phyloP scores from a whole-genome alignment of 2,329 filamentous ascomycete genomes.

The Coniochaeta sp. region DNA sequence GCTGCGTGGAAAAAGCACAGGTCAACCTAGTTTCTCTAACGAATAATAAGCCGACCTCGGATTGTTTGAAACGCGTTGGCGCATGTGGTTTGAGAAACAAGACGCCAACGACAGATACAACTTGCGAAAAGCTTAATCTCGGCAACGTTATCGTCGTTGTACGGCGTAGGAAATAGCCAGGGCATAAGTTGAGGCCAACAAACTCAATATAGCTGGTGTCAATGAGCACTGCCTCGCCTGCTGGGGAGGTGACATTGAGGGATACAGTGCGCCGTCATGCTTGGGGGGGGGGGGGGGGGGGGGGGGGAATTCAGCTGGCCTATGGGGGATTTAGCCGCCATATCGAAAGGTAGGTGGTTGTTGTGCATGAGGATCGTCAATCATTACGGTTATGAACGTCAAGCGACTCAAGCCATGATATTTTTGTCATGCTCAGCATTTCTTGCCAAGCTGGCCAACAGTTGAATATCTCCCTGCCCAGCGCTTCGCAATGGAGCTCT shows the following conservation, averaged over 20 bases:
- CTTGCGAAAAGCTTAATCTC: not conserved
- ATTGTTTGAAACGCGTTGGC: not conserved
- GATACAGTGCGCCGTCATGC: not conserved
- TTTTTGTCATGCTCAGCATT: too few relatives aligned
- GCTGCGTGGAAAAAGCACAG: not conserved
- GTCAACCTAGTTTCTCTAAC: too few relatives aligned
- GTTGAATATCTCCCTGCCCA: too few relatives aligned
- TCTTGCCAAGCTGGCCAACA: too few relatives aligned
- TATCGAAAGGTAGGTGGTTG: not conserved
- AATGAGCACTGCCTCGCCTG: not conserved
- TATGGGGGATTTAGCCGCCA: conserved; percentile 2
- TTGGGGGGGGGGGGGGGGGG: too few relatives aligned
- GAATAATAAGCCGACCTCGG: not conserved
- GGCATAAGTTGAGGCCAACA: not conserved
- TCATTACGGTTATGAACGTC: too few relatives aligned
- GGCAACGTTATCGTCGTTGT: not conserved
- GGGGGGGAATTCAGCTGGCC: too few relatives aligned
- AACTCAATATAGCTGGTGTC: too few relatives aligned
- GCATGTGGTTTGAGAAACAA: not conserved
- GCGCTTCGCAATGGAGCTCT: too few relatives aligned
- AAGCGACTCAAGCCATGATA: too few relatives aligned
- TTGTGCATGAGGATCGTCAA: not conserved
- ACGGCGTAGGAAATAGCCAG: not conserved
- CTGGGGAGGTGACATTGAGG: not conserved
- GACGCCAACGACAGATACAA: not conserved